Percentiles rank a stretch among this genome's conserved stretches.
phyloP scores from a whole-genome alignment of 73 alveolate genomes.

The Paramecium octaurelia region DNA sequence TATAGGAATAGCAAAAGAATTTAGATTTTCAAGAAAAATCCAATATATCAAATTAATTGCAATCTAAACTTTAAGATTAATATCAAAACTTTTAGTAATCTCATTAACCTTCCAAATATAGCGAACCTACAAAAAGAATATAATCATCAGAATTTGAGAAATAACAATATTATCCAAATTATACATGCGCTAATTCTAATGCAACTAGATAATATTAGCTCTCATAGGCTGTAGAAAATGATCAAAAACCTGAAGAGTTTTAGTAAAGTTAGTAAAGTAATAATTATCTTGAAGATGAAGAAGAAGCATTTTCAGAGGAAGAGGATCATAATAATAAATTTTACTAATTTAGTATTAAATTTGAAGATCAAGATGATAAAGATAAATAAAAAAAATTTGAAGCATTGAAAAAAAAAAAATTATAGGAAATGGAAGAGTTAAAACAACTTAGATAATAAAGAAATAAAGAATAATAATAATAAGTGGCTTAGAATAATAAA shows the following conservation, averaged over 20 bases:
- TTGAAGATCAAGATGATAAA: neutral
- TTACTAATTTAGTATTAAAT: constrained; percentile 28
- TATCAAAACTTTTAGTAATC: neutral
- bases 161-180: neutral
- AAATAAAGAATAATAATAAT: neutral
- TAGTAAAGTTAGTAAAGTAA: neutral
- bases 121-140: neutral
- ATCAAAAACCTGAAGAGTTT: neutral
- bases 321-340: neutral
- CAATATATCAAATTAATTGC: neutral
- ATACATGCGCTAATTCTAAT: neutral
- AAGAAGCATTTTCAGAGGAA: constrained; percentile 11
- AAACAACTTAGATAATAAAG: neutral
- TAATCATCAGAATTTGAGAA: neutral
- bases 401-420: neutral
- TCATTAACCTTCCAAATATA: neutral
- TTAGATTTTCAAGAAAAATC: neutral
- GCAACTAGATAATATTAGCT: neutral
- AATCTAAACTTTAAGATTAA: neutral
- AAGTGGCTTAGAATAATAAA: neutral
- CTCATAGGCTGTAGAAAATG: neutral
- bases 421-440: constrained; percentile 43
- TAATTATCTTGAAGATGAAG: neutral
- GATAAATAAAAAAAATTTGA: constrained; percentile 13
- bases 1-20: neutral